Percentiles rank a stretch among this genome's conserved stretches.
These are phyloP conservation scores for Erodium texanum DNA, from an alignment of 441 rosid species.

Conservation along the genomic window DNA sequence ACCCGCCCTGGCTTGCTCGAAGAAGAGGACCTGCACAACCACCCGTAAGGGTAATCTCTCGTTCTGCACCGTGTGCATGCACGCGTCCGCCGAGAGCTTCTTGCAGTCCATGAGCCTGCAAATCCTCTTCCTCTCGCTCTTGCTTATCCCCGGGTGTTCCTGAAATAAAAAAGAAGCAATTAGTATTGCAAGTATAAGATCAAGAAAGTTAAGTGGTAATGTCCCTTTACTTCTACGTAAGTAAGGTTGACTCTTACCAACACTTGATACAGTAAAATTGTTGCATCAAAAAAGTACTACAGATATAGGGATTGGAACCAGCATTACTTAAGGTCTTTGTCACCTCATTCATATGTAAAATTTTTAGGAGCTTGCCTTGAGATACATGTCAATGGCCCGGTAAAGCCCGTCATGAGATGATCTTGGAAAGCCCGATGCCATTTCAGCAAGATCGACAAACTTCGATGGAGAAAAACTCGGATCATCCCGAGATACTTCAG, in stretches of 20 bases:
- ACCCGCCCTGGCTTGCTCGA: constrained; percentile 70
- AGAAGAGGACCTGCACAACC: constrained; percentile 85
- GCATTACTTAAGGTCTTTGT: no score
- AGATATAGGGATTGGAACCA: no score
- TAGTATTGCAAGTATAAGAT: no score
- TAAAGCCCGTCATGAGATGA: constrained; percentile 70
- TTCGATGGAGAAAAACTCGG: constrained; percentile 37
- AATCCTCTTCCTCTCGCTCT: constrained; percentile 70
- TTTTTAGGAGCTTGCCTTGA: constrained; percentile 41
- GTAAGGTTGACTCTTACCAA: no score
- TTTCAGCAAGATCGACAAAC: constrained; percentile 49
- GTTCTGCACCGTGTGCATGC: constrained; percentile 85
- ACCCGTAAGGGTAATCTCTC: constrained; percentile 76
- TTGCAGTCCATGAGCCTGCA: constrained; percentile 75
- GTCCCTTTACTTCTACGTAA: no score
- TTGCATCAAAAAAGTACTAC: no score
- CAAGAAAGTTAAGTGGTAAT: no score
- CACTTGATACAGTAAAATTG: no score
- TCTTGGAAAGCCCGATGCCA: constrained; percentile 57
- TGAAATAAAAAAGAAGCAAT: constrained; percentile 17
- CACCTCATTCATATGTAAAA: no score
- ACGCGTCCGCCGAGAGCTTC: constrained; percentile 65
- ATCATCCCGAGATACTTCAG: constrained; percentile 41
- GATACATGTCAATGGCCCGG: constrained; percentile 70
- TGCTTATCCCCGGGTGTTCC: constrained; percentile 66